A percentile compares a stretch with the other conserved stretches of the same genome.
These are phyloP conservation scores for Daldinia decipiens DNA, from an alignment of 495 filamentous ascomycete species.

Conservation along the genomic window DNA sequence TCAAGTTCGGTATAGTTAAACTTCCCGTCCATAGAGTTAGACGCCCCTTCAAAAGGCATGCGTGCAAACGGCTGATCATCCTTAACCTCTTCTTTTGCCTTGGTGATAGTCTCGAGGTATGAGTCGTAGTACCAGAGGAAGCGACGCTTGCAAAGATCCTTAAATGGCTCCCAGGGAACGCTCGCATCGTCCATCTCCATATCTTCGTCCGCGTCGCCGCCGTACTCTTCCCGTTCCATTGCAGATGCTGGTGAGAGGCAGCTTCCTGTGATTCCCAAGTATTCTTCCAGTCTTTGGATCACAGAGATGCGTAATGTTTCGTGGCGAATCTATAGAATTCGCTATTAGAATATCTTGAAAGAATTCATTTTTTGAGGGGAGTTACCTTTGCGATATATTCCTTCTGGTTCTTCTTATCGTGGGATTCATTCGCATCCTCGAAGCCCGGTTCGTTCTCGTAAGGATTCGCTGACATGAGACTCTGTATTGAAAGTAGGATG, in stretches of 20 bases:
- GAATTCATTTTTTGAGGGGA: background rate
- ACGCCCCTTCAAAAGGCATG: conserved; percentile 85
- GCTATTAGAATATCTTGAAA: conserved; percentile 12
- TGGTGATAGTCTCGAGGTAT: conserved; percentile 76
- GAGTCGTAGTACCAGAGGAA: conserved; percentile 97
- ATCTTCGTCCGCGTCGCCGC: conserved; percentile 58
- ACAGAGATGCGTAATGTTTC: conserved; percentile 89
- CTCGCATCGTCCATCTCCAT: conserved; percentile 58
- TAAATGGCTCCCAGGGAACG: conserved; percentile 78
- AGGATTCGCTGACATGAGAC: conserved; percentile 90
- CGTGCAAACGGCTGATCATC: conserved; percentile 70
- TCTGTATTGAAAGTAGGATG: conserved; percentile 94
- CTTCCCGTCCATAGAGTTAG: conserved; percentile 86
- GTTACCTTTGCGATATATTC: conserved; percentile 87
- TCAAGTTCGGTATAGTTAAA: conserved; percentile 86
- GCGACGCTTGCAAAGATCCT: conserved; percentile 87
- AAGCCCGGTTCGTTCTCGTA: conserved; percentile 97
- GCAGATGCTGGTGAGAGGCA: conserved; percentile 50
- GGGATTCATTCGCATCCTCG: conserved; percentile 72
- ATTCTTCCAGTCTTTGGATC: conserved; percentile 83
- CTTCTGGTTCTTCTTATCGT: conserved; percentile 78
- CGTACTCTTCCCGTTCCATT: conserved; percentile 62
- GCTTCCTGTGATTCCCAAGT: conserved; percentile 69
- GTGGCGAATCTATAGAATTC: conserved; percentile 77
- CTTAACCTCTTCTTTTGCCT: conserved; percentile 67